Evolutionary conservation across 371 early-diverging fungal species (phyloP), one percentile per base, ranked within the genome.

Genomic region (Lichtheimia corymbifera): DNA sequence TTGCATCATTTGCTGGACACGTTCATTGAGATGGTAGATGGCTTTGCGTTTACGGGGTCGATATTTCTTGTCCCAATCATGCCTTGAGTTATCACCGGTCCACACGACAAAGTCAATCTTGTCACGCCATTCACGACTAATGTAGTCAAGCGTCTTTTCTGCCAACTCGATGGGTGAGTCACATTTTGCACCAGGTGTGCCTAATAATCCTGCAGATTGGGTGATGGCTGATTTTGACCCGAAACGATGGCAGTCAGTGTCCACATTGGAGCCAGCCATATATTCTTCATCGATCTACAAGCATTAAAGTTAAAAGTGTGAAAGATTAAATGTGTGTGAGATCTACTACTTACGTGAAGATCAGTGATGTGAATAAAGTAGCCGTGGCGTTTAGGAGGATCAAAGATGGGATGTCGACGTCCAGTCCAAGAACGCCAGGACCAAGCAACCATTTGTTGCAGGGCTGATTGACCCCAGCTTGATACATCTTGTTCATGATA

Each of bases 311-410:
- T 35, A 9, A 1, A 35, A 35, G 11, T 35, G 9, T 0, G 7
- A 35, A 9, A 35, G 1, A 9, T 35, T 9, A 5, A 28, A 28
- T 28, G 28, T 28, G 2, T 35, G 9, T 11, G 9, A 17, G 18
- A 18, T n/a, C 18, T 20, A 22, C 20, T 71, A 22, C 20, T 71
- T 70, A 86, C 77, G 71, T 91, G 91, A 61, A 91, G 74, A 57
- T 91, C 91, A 2, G 90, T 91, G n/a, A 91, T 89, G 61, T 91
- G 91, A 40, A 91, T 66, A 63, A 88, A 91, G 45, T 76, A 76
- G 0, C 87, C 87, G 59, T 71, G 59, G 42, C 57, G 64, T 50
- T 58, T 62, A 9, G 47, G 55, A 35, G 12, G 45, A 28, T 53
- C 60, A 52, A 59, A 59, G 25, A 59, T 35, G 15, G 60, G 62